phyloP scores from a whole-genome alignment of 2,329 filamentous ascomycete genomes.

The Fusarium nisikadoi region DNA sequence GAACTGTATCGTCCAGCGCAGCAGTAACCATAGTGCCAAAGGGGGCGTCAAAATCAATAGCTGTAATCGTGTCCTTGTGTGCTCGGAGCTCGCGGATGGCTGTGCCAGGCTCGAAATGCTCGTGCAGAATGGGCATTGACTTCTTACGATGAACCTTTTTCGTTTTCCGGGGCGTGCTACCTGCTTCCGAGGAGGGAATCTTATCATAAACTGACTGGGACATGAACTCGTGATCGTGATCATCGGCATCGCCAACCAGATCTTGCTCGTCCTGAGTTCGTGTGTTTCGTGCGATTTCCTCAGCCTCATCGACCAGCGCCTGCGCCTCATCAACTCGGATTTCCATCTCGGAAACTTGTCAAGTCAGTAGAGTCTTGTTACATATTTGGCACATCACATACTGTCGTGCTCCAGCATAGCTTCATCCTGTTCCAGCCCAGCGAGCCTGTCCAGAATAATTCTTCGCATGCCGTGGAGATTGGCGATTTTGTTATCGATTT shows the following conservation, averaged over 20 bases:
- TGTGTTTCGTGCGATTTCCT: slow-evolving; percentile 63
- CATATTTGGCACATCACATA: slow-evolving; percentile 55
- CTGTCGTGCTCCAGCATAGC: slow-evolving; percentile 88
- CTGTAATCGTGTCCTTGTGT: slow-evolving; percentile 87
- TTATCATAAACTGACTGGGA: slow-evolving; percentile 98
- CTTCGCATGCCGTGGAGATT: slow-evolving; percentile 93
- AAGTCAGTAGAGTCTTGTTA: slow-evolving; percentile 46
- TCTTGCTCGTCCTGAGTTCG: slow-evolving; percentile 65
- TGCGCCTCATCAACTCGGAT: slow-evolving; percentile 70
- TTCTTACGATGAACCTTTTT: slow-evolving; percentile 73
- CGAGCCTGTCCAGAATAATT: slow-evolving; percentile 88
- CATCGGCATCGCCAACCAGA: slow-evolving; percentile 61
- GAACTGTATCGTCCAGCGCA: slow-evolving; percentile 90
- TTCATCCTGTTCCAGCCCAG: slow-evolving; percentile 90
- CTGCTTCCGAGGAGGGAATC: slow-evolving; percentile 68
- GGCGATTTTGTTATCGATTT: slow-evolving; percentile 96
- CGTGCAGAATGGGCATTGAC: slow-evolving; percentile 94
- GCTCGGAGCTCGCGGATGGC: slow-evolving; percentile 89
- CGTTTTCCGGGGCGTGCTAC: slow-evolving; percentile 59
- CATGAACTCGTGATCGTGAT: slow-evolving; percentile 77
- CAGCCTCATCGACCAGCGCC: slow-evolving; percentile 67
- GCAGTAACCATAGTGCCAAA: slow-evolving; percentile 96
- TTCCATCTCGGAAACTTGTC: slow-evolving; percentile 71
- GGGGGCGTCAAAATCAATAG: slow-evolving; percentile 95
- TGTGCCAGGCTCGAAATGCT: slow-evolving; percentile 91